These are phyloP conservation scores for Phanerochaete sordida DNA, from an alignment of 768 basidiomycete species.

Conservation along the genomic window DNA sequence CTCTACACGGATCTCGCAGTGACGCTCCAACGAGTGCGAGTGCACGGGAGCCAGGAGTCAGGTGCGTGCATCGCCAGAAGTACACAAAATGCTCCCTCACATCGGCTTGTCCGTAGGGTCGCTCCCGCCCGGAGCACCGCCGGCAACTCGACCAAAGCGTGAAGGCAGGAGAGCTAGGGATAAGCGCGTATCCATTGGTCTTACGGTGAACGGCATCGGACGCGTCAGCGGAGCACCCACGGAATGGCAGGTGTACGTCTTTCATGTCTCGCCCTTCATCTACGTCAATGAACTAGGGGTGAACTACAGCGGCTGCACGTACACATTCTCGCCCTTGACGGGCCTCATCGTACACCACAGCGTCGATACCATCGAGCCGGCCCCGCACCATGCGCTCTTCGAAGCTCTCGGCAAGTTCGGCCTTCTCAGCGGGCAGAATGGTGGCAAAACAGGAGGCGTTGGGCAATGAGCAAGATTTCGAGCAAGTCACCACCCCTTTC, in stretches of 20 bases:
- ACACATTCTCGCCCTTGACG: conserved; percentile 63
- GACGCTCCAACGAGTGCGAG: conserved; percentile 45
- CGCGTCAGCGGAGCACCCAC: conserved; percentile 58
- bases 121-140: not conserved
- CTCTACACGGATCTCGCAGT: conserved; percentile 66
- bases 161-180: conserved; percentile 26
- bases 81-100: too few relatives aligned
- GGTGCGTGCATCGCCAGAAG: too few relatives aligned
- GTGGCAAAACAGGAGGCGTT: not conserved
- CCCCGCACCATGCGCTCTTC: conserved; percentile 69
- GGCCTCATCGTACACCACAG: conserved; percentile 64
- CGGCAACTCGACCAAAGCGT: not conserved
- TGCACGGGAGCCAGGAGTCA: conserved; percentile 10
- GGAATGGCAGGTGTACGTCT: conserved; percentile 77
- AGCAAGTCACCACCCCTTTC: too few relatives aligned
- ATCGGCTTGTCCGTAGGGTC: too few relatives aligned
- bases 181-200: conserved; percentile 53
- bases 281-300: not conserved
- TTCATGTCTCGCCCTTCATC: not conserved
- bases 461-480: too few relatives aligned
- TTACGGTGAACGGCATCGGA: conserved; percentile 53
- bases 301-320: conserved; percentile 58
- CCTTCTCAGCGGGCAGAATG: conserved; percentile 13
- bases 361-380: conserved; percentile 75
- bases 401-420: conserved; percentile 46